These are phyloP conservation scores for Amoeboaphelidium occidentale DNA, from an alignment of 371 early-diverging fungal species.

Conservation along the genomic window DNA sequence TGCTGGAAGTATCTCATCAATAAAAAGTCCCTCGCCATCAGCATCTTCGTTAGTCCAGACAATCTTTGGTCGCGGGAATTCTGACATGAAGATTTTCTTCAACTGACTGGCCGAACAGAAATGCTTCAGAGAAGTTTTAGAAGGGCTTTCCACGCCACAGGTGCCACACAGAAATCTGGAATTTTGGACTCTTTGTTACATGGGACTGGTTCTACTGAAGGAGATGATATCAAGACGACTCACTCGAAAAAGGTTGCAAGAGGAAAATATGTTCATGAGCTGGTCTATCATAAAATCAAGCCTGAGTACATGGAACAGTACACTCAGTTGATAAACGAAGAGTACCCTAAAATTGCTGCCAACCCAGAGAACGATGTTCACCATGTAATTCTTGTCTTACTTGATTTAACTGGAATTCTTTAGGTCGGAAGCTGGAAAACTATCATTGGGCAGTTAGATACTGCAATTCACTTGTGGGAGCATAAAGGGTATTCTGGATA, in stretches of 20 bases:
- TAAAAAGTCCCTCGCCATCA: no score
- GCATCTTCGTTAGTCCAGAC: no score
- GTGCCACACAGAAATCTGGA: no score
- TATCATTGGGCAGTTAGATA: slow-evolving; percentile 61
- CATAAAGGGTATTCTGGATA: slow-evolving; percentile 69
- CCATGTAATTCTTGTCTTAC: no score
- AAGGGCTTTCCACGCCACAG: no score
- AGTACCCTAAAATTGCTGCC: slow-evolving; percentile 45
- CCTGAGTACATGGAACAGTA: slow-evolving; percentile 68
- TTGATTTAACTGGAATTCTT: no score
- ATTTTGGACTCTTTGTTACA: slow-evolving; percentile 33
- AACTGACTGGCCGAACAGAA: no score
- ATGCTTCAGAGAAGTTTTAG: no score
- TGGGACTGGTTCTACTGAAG: slow-evolving; percentile 25
- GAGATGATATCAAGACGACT: slow-evolving; percentile 23
- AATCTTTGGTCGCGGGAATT: no score
- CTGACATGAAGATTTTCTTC: no score
- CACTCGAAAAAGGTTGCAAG: slow-evolving; percentile 48
- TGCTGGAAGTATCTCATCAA: no score
- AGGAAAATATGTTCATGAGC: slow-evolving; percentile 69
- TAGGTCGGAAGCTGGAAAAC: slow-evolving; percentile 72
- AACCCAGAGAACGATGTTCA: slow-evolving; percentile 40
- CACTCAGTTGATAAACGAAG: slow-evolving; percentile 23
- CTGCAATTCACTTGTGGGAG: slow-evolving; percentile 77
- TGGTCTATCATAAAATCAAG: slow-evolving; percentile 52